phyloP scores from a whole-genome alignment of 352 stramenopile genomes.

The Phytophthora ramorum region DNA sequence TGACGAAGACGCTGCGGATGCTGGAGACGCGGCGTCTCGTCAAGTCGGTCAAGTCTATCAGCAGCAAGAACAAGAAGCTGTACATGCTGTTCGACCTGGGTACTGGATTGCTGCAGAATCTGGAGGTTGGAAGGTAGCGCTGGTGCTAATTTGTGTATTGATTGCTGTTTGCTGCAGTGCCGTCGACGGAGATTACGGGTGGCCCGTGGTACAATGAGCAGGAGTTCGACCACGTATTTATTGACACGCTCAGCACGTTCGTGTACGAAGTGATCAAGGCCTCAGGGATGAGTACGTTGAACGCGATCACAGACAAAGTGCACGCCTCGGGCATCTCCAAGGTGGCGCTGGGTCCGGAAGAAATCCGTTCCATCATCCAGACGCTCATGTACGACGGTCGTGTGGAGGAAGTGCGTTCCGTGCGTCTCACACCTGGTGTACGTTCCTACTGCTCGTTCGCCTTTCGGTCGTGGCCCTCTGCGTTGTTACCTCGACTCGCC shows the following conservation, averaged over 20 bases:
- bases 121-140: not conserved
- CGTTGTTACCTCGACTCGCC: slow-evolving; percentile 5
- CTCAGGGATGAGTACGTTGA: slow-evolving; percentile 86
- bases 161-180: slow-evolving; percentile 61
- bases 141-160: slow-evolving; percentile 1
- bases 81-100: slow-evolving; percentile 98
- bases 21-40: slow-evolving; percentile 97
- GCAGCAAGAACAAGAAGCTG: slow-evolving; percentile 99
- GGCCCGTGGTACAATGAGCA: slow-evolving; percentile 99
- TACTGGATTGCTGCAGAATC: slow-evolving; percentile 27
- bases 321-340: slow-evolving; percentile 92
- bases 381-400: slow-evolving; percentile 93
- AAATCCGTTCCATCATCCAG: slow-evolving; percentile 93
- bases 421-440: slow-evolving; percentile 82
- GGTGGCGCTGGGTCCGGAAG: slow-evolving; percentile 89
- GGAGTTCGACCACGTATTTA: slow-evolving; percentile 99
- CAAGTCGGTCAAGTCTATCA: slow-evolving; percentile 99
- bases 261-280: slow-evolving; percentile 93
- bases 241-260: slow-evolving; percentile 96
- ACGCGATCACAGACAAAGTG: slow-evolving; percentile 91
- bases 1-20: slow-evolving; percentile 98
- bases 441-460: slow-evolving; percentile 11
- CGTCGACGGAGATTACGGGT: slow-evolving; percentile 98
- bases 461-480: slow-evolving; percentile 1
- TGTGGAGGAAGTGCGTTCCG: slow-evolving; percentile 89